A percentile compares a stretch with the other conserved stretches of the same genome.
These are phyloP conservation scores for Neonothopanus nambi DNA, from an alignment of 1,284 basidiomycete species.

Conservation along the genomic window DNA sequence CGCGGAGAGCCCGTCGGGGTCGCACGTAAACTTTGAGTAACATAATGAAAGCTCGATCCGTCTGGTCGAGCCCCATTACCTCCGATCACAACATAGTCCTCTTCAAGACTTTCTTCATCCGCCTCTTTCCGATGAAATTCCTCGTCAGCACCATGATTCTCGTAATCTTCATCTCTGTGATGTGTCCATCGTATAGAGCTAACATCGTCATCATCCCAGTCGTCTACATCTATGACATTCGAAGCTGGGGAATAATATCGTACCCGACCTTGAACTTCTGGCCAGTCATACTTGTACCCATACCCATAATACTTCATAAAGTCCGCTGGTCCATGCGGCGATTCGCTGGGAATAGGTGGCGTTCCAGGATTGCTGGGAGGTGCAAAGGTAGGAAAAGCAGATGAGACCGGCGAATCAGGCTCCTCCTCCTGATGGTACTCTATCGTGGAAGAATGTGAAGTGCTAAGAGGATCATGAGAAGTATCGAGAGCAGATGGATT, in stretches of 20 bases:
- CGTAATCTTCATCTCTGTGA: neutral
- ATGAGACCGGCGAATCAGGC: conserved; percentile 25
- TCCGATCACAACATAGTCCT: neutral
- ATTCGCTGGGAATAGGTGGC: conserved; percentile 5
- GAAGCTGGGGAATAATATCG: neutral
- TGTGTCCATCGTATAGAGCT: conserved; percentile 9
- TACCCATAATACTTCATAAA: conserved; percentile 14
- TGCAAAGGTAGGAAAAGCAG: conserved; percentile 34
- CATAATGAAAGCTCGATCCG: too few species aligned
- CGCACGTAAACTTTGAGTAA: neutral
- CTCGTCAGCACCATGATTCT: too few species aligned
- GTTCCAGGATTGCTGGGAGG: conserved; percentile 20
- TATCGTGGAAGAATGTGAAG: conserved; percentile 12
- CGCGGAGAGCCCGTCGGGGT: neutral
- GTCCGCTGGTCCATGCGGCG: conserved; percentile 9
- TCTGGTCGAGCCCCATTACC: neutral
- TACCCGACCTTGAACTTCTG: neutral
- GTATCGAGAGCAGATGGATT: conserved; percentile 10
- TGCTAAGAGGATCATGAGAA: conserved; percentile 22
- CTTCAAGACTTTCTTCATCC: neutral
- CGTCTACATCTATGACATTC: neutral
- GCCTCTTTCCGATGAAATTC: neutral
- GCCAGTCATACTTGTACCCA: neutral
- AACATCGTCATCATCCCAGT: conserved; percentile 1
- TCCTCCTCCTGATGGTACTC: neutral